Conservation (phyloP, 768 basidiomycete genomes). For the Tulasnella calospora region DNA sequence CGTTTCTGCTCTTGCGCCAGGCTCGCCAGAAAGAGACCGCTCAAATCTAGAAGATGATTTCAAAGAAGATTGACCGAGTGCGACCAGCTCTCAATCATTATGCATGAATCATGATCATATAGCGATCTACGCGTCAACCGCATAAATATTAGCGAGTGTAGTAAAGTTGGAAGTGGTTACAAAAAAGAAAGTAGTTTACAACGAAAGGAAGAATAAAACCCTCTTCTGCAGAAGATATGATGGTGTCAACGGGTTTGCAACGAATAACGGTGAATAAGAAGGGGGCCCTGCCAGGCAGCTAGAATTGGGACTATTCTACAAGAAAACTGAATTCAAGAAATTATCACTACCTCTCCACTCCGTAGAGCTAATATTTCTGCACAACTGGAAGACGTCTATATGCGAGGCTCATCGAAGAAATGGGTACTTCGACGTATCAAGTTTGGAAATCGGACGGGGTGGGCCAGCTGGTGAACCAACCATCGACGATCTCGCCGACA, state of each 20-base stretch:
- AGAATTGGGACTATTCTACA: background rate
- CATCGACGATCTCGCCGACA: background rate
- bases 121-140: background rate
- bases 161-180: background rate
- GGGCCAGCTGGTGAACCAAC: background rate
- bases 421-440: constrained; percentile 19
- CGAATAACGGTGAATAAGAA: background rate
- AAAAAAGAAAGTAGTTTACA: background rate
- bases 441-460: constrained; percentile 21
- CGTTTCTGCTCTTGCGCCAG: background rate
- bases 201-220: background rate
- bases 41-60: background rate
- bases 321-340: background rate
- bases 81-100: background rate
- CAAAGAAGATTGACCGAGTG: background rate
- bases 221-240: background rate
- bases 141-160: background rate
- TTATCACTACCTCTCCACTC: constrained; percentile 5
- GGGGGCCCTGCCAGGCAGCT: background rate
- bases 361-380: background rate
- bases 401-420: constrained; percentile 2
- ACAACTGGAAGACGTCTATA: background rate
- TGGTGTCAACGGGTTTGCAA: background rate
- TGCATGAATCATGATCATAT: background rate
- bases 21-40: background rate